Conservation (phyloP, 148 eudicot genomes). For the Cornus florida region DNA sequence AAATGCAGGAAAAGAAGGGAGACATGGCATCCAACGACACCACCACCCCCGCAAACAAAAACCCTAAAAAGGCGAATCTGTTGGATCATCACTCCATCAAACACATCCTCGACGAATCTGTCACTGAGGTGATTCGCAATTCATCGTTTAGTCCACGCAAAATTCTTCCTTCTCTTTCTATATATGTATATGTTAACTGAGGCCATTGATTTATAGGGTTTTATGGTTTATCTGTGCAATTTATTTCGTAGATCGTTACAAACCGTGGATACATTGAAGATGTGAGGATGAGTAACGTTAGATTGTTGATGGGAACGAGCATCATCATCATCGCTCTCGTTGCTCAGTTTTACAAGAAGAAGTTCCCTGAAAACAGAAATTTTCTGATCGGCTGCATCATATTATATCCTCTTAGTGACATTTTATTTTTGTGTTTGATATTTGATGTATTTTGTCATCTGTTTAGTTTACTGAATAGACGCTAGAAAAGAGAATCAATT, state of each 20-base stretch:
- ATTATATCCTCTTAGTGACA: slow-evolving; percentile 67
- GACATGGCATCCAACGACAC: slow-evolving; percentile 31
- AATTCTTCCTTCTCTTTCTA: not conserved
- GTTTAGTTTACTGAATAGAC: not conserved
- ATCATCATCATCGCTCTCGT: slow-evolving; percentile 73
- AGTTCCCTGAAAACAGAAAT: slow-evolving; percentile 72
- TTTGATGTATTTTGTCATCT: not conserved
- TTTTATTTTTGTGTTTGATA: not conserved
- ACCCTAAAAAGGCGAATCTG: slow-evolving; percentile 69
- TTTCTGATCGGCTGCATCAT: slow-evolving; percentile 72
- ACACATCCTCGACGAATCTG: slow-evolving; percentile 73
- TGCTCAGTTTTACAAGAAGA: slow-evolving; percentile 87
- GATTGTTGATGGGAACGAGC: slow-evolving; percentile 65
- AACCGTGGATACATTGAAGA: slow-evolving; percentile 75
- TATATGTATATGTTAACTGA: not conserved
- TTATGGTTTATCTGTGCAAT: not conserved
- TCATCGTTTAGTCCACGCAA: not conserved
- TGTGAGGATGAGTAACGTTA: slow-evolving; percentile 80
- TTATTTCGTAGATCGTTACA: slow-evolving; percentile 55
- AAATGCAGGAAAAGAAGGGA: slow-evolving; percentile 23
- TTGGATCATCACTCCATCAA: slow-evolving; percentile 82
- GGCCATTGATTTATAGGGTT: not conserved
- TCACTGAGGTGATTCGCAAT: slow-evolving; percentile 43
- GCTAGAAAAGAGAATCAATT: not conserved
- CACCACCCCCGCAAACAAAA: slow-evolving; percentile 22